Evolutionary conservation across 768 basidiomycete species (phyloP).

Genomic region (Suillus weaverae): DNA sequence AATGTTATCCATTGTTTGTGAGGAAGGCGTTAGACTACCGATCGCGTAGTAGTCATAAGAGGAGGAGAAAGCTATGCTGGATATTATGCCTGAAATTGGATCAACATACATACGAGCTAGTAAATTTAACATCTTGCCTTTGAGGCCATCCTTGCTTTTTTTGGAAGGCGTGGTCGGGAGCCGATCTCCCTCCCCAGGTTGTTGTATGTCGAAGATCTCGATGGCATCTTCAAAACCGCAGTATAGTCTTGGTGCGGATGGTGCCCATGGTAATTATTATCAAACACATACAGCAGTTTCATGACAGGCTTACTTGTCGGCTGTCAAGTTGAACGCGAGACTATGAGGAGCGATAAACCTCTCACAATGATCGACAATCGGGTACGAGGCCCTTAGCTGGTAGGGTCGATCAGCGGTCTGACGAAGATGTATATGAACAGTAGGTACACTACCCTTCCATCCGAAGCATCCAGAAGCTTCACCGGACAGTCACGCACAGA

Average conservation of each 20-base stretch:
- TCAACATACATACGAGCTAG: conserved; percentile 2
- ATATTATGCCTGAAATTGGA: conserved; percentile 69
- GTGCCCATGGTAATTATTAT: background rate
- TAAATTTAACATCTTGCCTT: conserved; percentile 51
- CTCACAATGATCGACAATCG: conserved; percentile 92
- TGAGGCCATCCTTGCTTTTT: conserved; percentile 82
- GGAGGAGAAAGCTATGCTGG: conserved; percentile 76
- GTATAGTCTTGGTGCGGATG: conserved; percentile 58
- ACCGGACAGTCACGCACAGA: conserved; percentile 86
- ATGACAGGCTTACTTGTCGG: conserved; percentile 53
- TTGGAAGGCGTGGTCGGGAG: conserved; percentile 69
- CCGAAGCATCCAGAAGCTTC: conserved; percentile 76
- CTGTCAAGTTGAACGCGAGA: conserved; percentile 72
- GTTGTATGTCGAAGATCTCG: conserved; percentile 76
- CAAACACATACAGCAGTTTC: background rate
- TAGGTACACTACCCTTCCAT: conserved; percentile 60
- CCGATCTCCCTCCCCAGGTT: conserved; percentile 73
- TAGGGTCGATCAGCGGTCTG: background rate
- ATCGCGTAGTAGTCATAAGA: conserved; percentile 73
- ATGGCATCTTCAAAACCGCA: conserved; percentile 87
- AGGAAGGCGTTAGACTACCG: conserved; percentile 62
- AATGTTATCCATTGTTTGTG: conserved; percentile 50
- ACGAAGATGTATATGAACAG: background rate
- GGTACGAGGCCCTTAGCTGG: conserved; percentile 88
- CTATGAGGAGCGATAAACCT: conserved; percentile 85